Conservation (phyloP, 805 yeast genomes). For the Wickerhamiella bombiphila region DNA sequence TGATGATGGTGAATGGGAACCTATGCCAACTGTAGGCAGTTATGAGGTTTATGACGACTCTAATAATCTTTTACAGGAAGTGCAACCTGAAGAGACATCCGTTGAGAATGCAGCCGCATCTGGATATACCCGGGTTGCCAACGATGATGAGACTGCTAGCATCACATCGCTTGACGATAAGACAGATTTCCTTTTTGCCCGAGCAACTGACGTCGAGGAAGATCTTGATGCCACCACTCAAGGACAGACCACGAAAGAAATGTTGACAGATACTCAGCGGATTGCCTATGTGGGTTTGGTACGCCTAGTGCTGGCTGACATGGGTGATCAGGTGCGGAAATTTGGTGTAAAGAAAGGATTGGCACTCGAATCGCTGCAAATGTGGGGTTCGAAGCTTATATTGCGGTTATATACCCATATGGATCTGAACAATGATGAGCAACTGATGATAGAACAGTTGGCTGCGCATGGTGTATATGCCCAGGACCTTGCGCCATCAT, state of each 20-base stretch:
- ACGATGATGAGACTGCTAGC: constrained; percentile 54
- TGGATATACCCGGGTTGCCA: constrained; percentile 67
- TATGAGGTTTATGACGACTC: constrained; percentile 66
- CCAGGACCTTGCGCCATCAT: constrained; percentile 49
- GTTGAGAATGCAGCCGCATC: constrained; percentile 33
- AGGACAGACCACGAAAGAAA: constrained; percentile 60
- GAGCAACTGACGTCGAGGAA: constrained; percentile 26
- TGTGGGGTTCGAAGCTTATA: constrained; percentile 70
- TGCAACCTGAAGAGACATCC: constrained; percentile 11
- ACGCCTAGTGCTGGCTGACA: constrained; percentile 56
- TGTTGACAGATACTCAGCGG: constrained; percentile 71
- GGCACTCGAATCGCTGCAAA: constrained; percentile 64
- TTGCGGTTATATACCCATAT: constrained; percentile 64
- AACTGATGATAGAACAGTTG: constrained; percentile 71
- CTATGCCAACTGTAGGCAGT: constrained; percentile 70
- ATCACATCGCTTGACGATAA: constrained; percentile 35
- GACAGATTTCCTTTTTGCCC: constrained; percentile 38
- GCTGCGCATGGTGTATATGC: constrained; percentile 73
- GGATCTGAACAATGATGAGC: constrained; percentile 63
- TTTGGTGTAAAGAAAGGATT: constrained; percentile 23
- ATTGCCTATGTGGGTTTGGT: constrained; percentile 84
- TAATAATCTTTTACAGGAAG: constrained; percentile 29
- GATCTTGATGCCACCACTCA: constrained; percentile 43
- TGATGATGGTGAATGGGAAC: constrained; percentile 55
- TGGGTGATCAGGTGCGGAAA: constrained; percentile 57